Conservation (phyloP, 371 early-diverging fungal genomes). For the Mortierella sp. region DNA sequence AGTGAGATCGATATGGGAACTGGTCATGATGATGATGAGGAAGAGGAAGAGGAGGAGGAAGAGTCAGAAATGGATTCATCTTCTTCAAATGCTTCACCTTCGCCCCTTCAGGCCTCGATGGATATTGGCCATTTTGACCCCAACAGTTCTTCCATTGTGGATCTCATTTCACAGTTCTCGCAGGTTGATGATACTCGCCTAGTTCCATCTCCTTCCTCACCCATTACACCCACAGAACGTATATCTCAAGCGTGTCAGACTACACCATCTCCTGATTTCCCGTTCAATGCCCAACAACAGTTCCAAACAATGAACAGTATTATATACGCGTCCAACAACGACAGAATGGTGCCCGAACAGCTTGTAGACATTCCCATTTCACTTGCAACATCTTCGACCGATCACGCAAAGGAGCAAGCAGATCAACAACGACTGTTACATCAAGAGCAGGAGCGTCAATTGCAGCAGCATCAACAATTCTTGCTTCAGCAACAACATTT, state of each 20-base stretch:
- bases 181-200: conserved; percentile 42
- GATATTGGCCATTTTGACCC: conserved; percentile 50
- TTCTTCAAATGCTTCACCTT: conserved; percentile 52
- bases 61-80: conserved; percentile 48
- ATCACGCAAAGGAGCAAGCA: conserved; percentile 18
- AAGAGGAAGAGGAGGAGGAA: conserved; percentile 47
- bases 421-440: conserved; percentile 45
- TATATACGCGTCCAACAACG: conserved; percentile 44
- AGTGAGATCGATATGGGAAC: conserved; percentile 45
- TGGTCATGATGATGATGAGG: conserved; percentile 43
- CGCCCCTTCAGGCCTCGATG: conserved; percentile 51
- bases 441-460: conserved; percentile 33
- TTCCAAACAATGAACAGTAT: conserved; percentile 51
- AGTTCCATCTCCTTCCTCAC: conserved; percentile 53
- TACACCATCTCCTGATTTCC: conserved; percentile 29
- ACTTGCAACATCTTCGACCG: conserved; percentile 17
- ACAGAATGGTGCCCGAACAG: conserved; percentile 54
- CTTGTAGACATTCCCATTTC: conserved; percentile 53
- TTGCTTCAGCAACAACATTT: conserved; percentile 52
- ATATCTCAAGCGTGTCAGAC: conserved; percentile 39
- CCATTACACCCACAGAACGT: conserved; percentile 36
- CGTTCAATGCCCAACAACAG: conserved; percentile 35
- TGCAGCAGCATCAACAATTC: conserved; percentile 46
- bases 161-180: conserved; percentile 58
- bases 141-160: conserved; percentile 43